Evolutionary conservation across 129 eudicot species (phyloP).

Genomic region (Centella asiatica): DNA sequence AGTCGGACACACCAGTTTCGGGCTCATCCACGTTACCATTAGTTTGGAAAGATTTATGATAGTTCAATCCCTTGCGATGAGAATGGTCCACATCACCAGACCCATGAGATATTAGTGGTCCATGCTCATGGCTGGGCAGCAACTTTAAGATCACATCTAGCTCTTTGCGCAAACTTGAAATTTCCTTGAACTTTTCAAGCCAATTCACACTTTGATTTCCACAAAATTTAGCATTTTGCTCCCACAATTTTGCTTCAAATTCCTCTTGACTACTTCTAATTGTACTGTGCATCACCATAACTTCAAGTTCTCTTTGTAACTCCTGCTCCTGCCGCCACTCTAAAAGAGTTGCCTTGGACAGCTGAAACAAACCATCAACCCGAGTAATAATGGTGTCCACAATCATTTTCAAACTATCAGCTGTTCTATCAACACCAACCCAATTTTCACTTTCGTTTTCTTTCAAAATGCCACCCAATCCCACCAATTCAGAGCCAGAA

Average conservation of each 20-base stretch:
- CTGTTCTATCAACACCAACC: constrained; percentile 24
- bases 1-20: constrained; percentile 35
- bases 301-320: constrained; percentile 41
- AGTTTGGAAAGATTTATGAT: constrained; percentile 27
- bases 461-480: constrained; percentile 42
- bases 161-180: constrained; percentile 44
- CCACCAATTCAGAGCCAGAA: constrained; percentile 56
- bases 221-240: constrained; percentile 16
- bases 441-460: constrained; percentile 31
- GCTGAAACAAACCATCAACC: constrained; percentile 32
- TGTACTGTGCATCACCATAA: constrained; percentile 37
- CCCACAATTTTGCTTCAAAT: constrained; percentile 33
- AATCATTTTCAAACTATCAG: constrained; percentile 33
- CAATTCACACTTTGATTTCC: constrained; percentile 31
- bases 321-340: constrained; percentile 37
- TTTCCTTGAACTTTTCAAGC: constrained; percentile 43
- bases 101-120: constrained; percentile 45
- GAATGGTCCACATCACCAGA: constrained; percentile 50
- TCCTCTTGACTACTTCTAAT: constrained; percentile 34
- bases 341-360: constrained; percentile 26
- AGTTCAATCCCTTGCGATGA: constrained; percentile 38
- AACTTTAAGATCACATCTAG: constrained; percentile 52
- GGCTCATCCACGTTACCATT: constrained; percentile 48
- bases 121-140: constrained; percentile 41
- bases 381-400: constrained; percentile 34